Evolutionary conservation across 768 basidiomycete species (phyloP).

Genomic region (Agrocybe chaxingu): DNA sequence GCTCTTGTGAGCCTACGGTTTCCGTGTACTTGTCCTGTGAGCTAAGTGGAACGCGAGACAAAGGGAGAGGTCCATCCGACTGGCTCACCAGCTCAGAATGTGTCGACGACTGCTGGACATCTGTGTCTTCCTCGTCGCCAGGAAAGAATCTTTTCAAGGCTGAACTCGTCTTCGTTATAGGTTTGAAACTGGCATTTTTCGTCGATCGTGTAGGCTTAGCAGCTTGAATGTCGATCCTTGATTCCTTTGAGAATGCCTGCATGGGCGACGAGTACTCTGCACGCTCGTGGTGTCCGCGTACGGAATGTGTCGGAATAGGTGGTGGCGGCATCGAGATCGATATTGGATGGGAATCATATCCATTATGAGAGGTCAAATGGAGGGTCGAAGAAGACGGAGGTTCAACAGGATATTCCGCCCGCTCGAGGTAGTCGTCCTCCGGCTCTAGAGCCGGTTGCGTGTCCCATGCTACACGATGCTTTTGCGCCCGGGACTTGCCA

Average conservation of each 20-base stretch:
- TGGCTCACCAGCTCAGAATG: no score
- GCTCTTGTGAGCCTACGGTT: no score
- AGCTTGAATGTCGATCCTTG: constrained; percentile 7
- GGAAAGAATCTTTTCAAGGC: constrained; percentile 82
- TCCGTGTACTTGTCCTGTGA: no score
- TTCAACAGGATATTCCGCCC: background rate
- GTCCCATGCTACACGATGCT: constrained; percentile 17
- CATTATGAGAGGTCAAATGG: constrained; percentile 3
- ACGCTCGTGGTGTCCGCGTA: constrained; percentile 3
- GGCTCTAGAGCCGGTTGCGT: background rate
- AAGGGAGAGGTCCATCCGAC: no score
- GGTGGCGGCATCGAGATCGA: constrained; percentile 19
- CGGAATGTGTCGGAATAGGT: constrained; percentile 6
- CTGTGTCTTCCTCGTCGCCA: constrained; percentile 72
- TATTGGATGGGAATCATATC: constrained; percentile 8
- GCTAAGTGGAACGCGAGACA: no score
- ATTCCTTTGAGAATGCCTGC: constrained; percentile 5
- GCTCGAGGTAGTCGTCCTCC: constrained; percentile 1
- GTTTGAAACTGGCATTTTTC: constrained; percentile 60
- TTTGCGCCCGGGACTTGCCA: constrained; percentile 27
- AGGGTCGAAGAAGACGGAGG: constrained; percentile 1
- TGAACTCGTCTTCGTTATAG: constrained; percentile 53
- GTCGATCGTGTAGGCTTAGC: constrained; percentile 10
- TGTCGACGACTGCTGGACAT: constrained; percentile 21
- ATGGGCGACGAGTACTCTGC: constrained; percentile 4